phyloP scores from a whole-genome alignment of 495 filamentous ascomycete genomes.

The Parathielavia appendiculata region DNA sequence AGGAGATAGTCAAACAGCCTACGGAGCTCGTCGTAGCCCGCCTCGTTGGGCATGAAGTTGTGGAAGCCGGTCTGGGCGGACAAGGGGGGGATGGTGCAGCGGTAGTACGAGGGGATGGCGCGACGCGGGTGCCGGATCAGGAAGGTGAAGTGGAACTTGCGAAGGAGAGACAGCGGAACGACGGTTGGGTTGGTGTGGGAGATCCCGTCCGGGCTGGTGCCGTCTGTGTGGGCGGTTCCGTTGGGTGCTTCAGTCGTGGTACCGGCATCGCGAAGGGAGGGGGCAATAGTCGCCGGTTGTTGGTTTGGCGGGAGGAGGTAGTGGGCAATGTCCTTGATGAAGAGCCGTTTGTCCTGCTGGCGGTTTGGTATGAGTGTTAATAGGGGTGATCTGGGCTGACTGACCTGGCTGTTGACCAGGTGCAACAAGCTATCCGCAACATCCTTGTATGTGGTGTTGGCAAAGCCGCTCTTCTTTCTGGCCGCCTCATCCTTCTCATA shows the following conservation, averaged over 20 bases:
- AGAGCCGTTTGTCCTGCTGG: conserved; percentile 71
- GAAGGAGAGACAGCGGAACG: conserved; percentile 62
- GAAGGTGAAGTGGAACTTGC: conserved; percentile 89
- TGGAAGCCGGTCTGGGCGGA: conserved; percentile 76
- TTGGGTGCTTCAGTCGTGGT: conserved; percentile 53
- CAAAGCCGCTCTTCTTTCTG: conserved; percentile 69
- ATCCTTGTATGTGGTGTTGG: conserved; percentile 65
- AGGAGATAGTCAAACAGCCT: conserved; percentile 78
- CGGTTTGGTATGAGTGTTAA: neutral
- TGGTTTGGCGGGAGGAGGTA: conserved; percentile 73
- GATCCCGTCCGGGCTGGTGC: conserved; percentile 45
- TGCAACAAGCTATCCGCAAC: conserved; percentile 66
- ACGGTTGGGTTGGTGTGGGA: conserved; percentile 76
- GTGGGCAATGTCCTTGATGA: conserved; percentile 96
- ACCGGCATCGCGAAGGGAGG: conserved; percentile 56
- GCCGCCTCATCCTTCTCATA: conserved; percentile 68
- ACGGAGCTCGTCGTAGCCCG: conserved; percentile 84
- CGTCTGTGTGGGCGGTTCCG: neutral
- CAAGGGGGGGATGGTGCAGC: conserved; percentile 90
- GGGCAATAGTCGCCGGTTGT: conserved; percentile 64
- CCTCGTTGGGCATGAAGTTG: conserved; percentile 77
- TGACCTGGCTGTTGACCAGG: conserved; percentile 52
- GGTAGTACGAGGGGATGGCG: conserved; percentile 87
- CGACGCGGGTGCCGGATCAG: conserved; percentile 87
- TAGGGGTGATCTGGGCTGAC: neutral